Conservation (phyloP, 2,329 filamentous ascomycete genomes). For the Cryphonectria radicalis region DNA sequence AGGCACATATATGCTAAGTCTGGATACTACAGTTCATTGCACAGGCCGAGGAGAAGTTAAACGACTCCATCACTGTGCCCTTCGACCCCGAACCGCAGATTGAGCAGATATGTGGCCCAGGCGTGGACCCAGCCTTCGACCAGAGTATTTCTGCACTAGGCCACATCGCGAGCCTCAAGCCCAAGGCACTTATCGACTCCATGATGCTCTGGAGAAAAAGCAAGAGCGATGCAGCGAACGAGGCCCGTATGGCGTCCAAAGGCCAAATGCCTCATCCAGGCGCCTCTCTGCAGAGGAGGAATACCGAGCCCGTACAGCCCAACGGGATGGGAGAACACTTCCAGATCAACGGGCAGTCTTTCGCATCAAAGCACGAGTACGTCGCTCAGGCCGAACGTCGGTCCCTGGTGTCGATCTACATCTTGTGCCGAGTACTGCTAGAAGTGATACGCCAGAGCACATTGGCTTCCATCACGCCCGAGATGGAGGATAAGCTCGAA, state of each 20-base stretch:
- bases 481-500: conserved; percentile 93
- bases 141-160: conserved; percentile 92
- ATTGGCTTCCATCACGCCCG: conserved; percentile 77
- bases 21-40: conserved; percentile 74
- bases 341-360: conserved; percentile 43
- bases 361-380: conserved; percentile 67
- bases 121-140: conserved; percentile 87
- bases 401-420: conserved; percentile 93
- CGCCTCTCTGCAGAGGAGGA: conserved; percentile 66
- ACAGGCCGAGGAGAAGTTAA: conserved; percentile 95
- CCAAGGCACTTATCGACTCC: conserved; percentile 92
- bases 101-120: conserved; percentile 87
- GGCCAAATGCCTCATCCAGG: conserved; percentile 36
- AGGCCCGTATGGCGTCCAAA: conserved; percentile 52
- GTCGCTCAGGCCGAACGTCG: conserved; percentile 82
- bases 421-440: conserved; percentile 89
- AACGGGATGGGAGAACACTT: conserved; percentile 38
- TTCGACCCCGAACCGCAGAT: conserved; percentile 83
- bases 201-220: conserved; percentile 98
- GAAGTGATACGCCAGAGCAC: conserved; percentile 93
- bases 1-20: conserved; percentile 38
- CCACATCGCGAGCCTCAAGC: conserved; percentile 91
- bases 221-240: conserved; percentile 86
- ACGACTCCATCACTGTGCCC: conserved; percentile 79
- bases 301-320: conserved; percentile 71